A percentile compares a stretch with the other conserved stretches of the same genome.
Conservation (phyloP, 2,329 filamentous ascomycete genomes). For the Fusarium agapanthi region DNA sequence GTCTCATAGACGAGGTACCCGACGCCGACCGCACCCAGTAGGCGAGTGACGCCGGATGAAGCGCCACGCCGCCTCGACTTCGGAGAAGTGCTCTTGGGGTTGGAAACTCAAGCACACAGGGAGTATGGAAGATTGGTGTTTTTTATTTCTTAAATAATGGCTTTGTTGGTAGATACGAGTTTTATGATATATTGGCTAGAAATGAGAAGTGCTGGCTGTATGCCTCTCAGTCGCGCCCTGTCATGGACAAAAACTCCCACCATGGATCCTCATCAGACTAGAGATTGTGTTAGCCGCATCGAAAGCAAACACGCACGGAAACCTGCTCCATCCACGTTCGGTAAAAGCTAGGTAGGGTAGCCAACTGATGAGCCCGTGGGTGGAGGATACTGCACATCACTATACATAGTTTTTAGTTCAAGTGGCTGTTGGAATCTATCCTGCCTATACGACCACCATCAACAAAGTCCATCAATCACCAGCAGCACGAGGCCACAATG, state of each 20-base stretch:
- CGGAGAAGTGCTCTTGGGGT: conserved; percentile 16
- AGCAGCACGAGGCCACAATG: neutral
- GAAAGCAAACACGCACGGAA: neutral
- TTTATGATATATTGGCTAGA: neutral
- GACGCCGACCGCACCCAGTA: conserved; percentile 8
- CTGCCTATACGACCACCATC: conserved; percentile 10
- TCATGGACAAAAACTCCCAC: no score
- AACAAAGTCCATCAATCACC: neutral
- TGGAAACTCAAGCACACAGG: conserved; percentile 12
- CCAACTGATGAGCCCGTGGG: neutral
- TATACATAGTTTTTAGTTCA: neutral
- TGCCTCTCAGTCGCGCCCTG: neutral
- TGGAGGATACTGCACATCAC: neutral
- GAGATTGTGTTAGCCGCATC: conserved; percentile 5
- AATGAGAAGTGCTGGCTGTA: neutral
- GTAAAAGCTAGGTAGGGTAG: neutral
- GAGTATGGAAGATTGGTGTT: neutral
- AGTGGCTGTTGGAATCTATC: neutral
- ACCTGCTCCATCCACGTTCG: neutral
- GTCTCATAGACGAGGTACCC: conserved; percentile 8
- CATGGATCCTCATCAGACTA: neutral
- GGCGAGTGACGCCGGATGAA: conserved; percentile 40
- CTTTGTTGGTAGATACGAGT: neutral
- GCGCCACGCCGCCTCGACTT: conserved; percentile 40
- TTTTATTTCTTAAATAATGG: neutral